phyloP scores from a whole-genome alignment of 2,329 filamentous ascomycete genomes.

The Exophiala bonariae region DNA sequence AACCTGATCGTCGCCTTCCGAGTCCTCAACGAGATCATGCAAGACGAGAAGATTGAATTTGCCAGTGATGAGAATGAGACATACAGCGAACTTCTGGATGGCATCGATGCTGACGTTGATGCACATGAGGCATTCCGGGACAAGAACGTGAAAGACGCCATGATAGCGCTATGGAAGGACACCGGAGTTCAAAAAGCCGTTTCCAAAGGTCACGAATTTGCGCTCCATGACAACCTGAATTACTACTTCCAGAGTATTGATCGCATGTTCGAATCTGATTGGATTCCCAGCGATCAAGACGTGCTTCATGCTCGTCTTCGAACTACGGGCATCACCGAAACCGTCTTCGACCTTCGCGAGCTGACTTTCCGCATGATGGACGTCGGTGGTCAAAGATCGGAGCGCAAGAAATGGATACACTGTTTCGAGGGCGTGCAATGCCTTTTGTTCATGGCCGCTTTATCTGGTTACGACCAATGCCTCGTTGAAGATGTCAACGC shows the following conservation, averaged over 20 bases:
- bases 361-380: conserved; percentile 97
- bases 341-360: conserved; percentile 85
- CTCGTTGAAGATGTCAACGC: conserved; percentile 95
- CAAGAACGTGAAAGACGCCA: conserved; percentile 64
- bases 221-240: conserved; percentile 89
- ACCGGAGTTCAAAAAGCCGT: conserved; percentile 83
- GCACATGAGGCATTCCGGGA: conserved; percentile 76
- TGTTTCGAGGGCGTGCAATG: conserved; percentile 94
- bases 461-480: conserved; percentile 95
- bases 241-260: conserved; percentile 85
- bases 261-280: conserved; percentile 72
- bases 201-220: conserved; percentile 91
- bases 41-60: conserved; percentile 76
- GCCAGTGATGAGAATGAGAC: conserved; percentile 77
- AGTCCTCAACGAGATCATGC: conserved; percentile 87
- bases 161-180: conserved; percentile 83
- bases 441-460: conserved; percentile 87
- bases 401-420: conserved; percentile 97
- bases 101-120: conserved; percentile 74
- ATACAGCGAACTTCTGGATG: conserved; percentile 73
- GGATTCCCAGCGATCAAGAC: conserved; percentile 91
- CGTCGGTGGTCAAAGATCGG: conserved; percentile 86
- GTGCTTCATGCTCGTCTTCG: conserved; percentile 85
- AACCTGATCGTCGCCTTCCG: conserved; percentile 93
- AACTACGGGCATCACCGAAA: conserved; percentile 95